phyloP scores from a whole-genome alignment of 176 grass and related monocot genomes.

The Urochloa ruziziensis region DNA sequence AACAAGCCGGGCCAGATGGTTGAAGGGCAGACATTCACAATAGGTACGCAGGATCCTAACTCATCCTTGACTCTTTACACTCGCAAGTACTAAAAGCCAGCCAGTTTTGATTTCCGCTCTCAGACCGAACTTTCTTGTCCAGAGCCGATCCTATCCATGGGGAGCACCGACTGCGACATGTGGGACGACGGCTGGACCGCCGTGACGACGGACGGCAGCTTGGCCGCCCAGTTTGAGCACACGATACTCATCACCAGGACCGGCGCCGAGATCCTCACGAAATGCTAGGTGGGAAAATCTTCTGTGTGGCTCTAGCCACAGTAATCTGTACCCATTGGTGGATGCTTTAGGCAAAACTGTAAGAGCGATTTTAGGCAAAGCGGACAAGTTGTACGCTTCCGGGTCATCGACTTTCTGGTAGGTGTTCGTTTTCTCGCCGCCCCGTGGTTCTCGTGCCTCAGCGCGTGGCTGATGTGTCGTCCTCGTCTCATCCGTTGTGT shows the following conservation, averaged over 20 bases:
- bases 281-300: slow-evolving; percentile 28
- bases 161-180: slow-evolving; percentile 60
- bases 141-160: slow-evolving; percentile 81
- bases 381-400: not conserved
- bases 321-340: no score
- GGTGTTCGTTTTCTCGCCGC: not conserved
- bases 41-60: slow-evolving; percentile 41
- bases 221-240: slow-evolving; percentile 85
- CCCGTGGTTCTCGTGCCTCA: not conserved
- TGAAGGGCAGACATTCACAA: slow-evolving; percentile 91
- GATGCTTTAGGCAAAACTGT: not conserved
- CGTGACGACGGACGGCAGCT: slow-evolving; percentile 70
- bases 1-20: slow-evolving; percentile 72
- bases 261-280: slow-evolving; percentile 79
- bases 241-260: slow-evolving; percentile 73
- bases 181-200: slow-evolving; percentile 91
- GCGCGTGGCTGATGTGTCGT: no score
- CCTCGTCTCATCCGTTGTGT: not conserved
- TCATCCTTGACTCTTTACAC: not conserved
- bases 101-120: not conserved
- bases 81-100: not conserved
- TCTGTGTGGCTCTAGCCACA: no score
- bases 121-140: not conserved
- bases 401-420: not conserved
- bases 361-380: not conserved